Evolutionary conservation across 768 basidiomycete species (phyloP).

Genomic region (Crepidotus variabilis): DNA sequence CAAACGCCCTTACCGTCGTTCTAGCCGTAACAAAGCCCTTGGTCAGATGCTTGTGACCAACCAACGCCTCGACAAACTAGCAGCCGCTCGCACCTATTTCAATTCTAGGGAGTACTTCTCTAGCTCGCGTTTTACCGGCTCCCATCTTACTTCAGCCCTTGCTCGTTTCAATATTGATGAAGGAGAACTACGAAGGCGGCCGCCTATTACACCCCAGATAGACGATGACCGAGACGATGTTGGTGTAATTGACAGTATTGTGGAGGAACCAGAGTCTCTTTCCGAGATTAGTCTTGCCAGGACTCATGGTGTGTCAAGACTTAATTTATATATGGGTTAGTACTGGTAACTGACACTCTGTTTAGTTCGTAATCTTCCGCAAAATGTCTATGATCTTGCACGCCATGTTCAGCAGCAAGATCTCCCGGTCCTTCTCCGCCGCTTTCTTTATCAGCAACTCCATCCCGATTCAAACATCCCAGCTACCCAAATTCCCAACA

Average conservation of each 20-base stretch:
- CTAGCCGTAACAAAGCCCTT: constrained; percentile 18
- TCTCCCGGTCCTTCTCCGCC: constrained; percentile 1
- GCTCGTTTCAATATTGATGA: too few relatives aligned
- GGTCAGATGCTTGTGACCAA: constrained; percentile 24
- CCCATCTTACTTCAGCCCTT: too few relatives aligned
- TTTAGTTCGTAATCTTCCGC: background rate
- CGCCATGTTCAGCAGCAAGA: background rate
- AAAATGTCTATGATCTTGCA: constrained; percentile 5
- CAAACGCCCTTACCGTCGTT: constrained; percentile 23
- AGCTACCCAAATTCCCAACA: constrained; percentile 1
- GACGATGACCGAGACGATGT: too few relatives aligned
- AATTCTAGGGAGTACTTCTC: too few relatives aligned
- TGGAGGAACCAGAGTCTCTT: background rate
- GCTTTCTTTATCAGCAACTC: background rate
- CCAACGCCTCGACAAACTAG: constrained; percentile 18
- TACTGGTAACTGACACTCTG: too few relatives aligned
- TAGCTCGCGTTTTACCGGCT: too few relatives aligned
- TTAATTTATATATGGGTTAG: too few relatives aligned
- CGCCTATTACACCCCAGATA: too few relatives aligned
- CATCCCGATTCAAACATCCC: background rate
- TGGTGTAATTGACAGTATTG: background rate
- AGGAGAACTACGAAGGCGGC: too few relatives aligned
- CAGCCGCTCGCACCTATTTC: constrained; percentile 8
- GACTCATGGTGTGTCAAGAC: constrained; percentile 1
- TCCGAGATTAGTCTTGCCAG: background rate